Conservation (phyloP, 148 eudicot species). For the Dysphania ambrosioides region DNA sequence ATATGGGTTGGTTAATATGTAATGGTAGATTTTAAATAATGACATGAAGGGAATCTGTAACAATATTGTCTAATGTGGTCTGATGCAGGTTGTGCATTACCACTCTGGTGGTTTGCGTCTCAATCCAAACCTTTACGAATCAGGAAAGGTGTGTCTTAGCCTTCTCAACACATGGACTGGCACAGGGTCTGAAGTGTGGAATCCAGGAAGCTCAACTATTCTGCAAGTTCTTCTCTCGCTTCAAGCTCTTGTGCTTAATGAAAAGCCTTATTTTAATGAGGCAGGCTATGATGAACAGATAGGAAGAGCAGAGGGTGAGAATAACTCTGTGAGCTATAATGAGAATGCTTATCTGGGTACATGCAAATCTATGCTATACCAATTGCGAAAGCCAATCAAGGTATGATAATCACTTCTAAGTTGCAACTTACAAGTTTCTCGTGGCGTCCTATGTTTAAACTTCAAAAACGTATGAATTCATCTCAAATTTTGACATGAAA, state of each 20-base stretch:
- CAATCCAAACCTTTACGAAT: slow-evolving; percentile 96
- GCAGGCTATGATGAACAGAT: slow-evolving; percentile 84
- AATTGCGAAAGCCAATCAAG: slow-evolving; percentile 72
- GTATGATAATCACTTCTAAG: slow-evolving; percentile 30
- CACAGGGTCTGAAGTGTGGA: slow-evolving; percentile 85
- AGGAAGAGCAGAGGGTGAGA: slow-evolving; percentile 89
- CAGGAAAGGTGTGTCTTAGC: slow-evolving; percentile 95
- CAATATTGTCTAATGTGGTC: neutral
- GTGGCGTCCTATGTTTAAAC: neutral
- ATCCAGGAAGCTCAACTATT: slow-evolving; percentile 71
- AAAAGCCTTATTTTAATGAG: slow-evolving; percentile 91
- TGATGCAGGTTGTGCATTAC: slow-evolving; percentile 72
- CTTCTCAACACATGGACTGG: slow-evolving; percentile 96
- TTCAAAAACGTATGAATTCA: neutral
- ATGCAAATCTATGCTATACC: slow-evolving; percentile 80
- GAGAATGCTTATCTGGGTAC: slow-evolving; percentile 84
- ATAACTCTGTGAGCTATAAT: slow-evolving; percentile 86
- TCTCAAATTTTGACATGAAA: neutral
- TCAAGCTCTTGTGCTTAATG: slow-evolving; percentile 92
- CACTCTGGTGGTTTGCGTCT: slow-evolving; percentile 87
- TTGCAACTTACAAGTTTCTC: neutral
- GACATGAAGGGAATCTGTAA: neutral
- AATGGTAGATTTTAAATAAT: neutral
- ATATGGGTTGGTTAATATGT: neutral
- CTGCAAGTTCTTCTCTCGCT: slow-evolving; percentile 97